Percentiles rank a stretch among this genome's conserved stretches.
Conservation (phyloP, 148 eudicot genomes). For the Euryodendron excelsum region DNA sequence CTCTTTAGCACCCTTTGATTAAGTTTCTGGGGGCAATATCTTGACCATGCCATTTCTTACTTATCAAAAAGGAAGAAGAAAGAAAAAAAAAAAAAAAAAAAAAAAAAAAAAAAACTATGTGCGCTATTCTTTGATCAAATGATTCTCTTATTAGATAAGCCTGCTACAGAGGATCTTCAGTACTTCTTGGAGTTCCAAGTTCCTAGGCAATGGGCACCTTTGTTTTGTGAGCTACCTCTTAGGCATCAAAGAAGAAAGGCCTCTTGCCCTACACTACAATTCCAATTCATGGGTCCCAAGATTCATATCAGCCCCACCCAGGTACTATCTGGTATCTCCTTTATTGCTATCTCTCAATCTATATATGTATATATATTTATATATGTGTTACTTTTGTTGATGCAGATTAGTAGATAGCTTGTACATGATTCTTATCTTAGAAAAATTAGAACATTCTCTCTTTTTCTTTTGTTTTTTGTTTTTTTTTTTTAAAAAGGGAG, state of each 20-base stretch:
- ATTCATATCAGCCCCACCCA: conserved; percentile 68
- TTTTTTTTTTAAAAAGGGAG: too few relatives aligned
- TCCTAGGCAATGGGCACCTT: conserved; percentile 94
- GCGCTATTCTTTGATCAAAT: not conserved
- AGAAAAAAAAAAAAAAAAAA: too few relatives aligned
- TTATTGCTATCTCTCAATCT: not conserved
- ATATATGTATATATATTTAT: too few relatives aligned
- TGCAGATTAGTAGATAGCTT: not conserved
- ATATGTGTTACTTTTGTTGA: not conserved
- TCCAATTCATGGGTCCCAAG: conserved; percentile 75
- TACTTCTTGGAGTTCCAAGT: conserved; percentile 95
- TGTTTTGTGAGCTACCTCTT: conserved; percentile 90
- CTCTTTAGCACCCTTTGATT: too few relatives aligned
- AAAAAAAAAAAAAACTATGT: not conserved
- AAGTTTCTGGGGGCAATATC: too few relatives aligned
- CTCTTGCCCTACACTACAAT: conserved; percentile 63
- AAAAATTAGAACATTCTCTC: too few relatives aligned
- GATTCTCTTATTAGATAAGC: conserved; percentile 60
- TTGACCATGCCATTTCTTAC: too few relatives aligned
- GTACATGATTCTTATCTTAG: not conserved
- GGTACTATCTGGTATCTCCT: conserved; percentile 36
- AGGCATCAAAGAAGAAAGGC: conserved; percentile 71
- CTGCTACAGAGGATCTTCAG: conserved; percentile 71
- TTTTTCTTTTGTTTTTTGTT: too few relatives aligned
- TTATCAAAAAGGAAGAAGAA: too few relatives aligned